Conservation (phyloP, 257 asterid species). For the Anisodus acutangulus region DNA sequence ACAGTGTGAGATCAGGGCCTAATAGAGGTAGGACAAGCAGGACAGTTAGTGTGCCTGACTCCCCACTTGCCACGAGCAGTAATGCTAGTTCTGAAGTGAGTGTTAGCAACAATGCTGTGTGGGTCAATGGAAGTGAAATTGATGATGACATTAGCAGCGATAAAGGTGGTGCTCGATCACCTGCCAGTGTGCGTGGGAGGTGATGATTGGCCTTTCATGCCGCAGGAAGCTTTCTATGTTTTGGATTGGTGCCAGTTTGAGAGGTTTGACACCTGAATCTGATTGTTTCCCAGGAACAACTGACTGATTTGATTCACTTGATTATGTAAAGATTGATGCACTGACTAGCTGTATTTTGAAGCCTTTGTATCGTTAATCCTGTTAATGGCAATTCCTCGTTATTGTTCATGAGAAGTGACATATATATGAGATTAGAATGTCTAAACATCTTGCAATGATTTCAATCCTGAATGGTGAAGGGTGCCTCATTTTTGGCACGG, state of each 20-base stretch:
- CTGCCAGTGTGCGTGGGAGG: conserved; percentile 70
- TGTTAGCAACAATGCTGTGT: conserved; percentile 65
- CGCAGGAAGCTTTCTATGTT: background rate
- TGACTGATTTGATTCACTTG: conserved; percentile 1
- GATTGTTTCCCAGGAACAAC: conserved; percentile 7
- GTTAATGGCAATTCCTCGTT: background rate
- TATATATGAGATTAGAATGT: background rate
- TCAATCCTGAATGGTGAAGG: conserved; percentile 9
- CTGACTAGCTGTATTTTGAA: conserved; percentile 27
- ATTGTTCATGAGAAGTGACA: conserved; percentile 5
- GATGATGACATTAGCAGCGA: conserved; percentile 75
- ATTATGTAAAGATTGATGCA: conserved; percentile 25
- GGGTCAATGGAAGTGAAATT: conserved; percentile 60
- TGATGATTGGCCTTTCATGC: conserved; percentile 36
- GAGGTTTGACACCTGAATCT: background rate
- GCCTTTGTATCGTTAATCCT: conserved; percentile 24
- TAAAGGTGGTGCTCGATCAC: conserved; percentile 63
- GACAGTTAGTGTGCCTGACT: conserved; percentile 74
- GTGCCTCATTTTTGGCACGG: background rate
- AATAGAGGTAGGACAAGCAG: conserved; percentile 60
- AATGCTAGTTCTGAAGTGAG: conserved; percentile 95
- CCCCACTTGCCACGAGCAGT: conserved; percentile 96
- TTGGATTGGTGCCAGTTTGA: background rate
- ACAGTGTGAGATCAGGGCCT: conserved; percentile 91
- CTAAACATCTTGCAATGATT: background rate